These are phyloP conservation scores for Tuber microsphaerosporum DNA, from an alignment of 495 filamentous ascomycete genomes.

Conservation along the genomic window DNA sequence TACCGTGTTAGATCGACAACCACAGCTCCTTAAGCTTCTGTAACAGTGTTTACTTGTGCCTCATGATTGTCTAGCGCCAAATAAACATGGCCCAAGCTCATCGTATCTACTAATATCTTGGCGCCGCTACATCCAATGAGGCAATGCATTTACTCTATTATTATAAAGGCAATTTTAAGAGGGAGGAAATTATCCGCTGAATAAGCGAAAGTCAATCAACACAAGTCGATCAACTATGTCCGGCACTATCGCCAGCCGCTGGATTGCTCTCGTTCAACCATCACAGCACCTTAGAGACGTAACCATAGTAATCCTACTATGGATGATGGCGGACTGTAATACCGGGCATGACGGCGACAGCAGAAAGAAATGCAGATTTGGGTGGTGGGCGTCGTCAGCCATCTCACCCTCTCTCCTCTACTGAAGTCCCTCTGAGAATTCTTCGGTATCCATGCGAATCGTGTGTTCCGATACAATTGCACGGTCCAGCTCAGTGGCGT, in stretches of 20 bases:
- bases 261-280: not conserved
- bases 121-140: too few relatives aligned
- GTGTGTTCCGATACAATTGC: not conserved
- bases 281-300: not conserved
- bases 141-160: too few relatives aligned
- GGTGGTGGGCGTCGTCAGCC: not conserved
- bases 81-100: too few relatives aligned
- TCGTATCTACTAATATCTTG: too few relatives aligned
- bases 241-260: not conserved
- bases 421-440: not conserved
- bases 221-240: too few relatives aligned
- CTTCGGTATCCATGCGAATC: not conserved
- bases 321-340: not conserved
- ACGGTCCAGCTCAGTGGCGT: not conserved
- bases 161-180: too few relatives aligned
- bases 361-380: not conserved
- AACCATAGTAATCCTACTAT: not conserved
- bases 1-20: too few relatives aligned
- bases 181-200: too few relatives aligned
- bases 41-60: too few relatives aligned
- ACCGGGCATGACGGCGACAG: not conserved
- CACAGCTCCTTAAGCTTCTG: too few relatives aligned
- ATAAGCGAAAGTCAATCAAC: too few relatives aligned
- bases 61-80: too few relatives aligned
- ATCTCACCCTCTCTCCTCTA: not conserved